These are phyloP conservation scores for Aspergillus hancockii DNA, from an alignment of 495 filamentous ascomycete species.

Conservation along the genomic window DNA sequence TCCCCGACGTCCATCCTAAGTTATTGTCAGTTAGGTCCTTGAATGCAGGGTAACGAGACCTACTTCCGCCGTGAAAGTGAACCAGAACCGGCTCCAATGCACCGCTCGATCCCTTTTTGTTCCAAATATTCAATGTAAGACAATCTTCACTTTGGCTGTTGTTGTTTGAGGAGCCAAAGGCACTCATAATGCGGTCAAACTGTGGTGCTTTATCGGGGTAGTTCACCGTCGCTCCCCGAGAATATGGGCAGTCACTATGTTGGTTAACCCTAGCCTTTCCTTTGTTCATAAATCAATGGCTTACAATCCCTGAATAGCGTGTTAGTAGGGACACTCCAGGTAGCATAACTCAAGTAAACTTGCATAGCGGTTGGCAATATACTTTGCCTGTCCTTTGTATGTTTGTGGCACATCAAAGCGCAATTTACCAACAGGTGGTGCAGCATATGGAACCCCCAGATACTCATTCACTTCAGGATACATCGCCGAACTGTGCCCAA, in stretches of 20 bases:
- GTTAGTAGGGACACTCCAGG: neutral
- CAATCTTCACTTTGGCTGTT: constrained; percentile 43
- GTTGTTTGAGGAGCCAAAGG: constrained; percentile 20
- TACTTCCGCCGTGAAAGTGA: constrained; percentile 40
- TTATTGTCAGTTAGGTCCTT: constrained; percentile 1
- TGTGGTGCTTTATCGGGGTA: neutral
- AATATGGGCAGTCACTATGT: neutral
- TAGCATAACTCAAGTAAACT: neutral
- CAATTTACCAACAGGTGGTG: constrained; percentile 23
- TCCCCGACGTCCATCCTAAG: constrained; percentile 29
- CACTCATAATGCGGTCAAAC: constrained; percentile 19
- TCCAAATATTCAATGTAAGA: constrained; percentile 49
- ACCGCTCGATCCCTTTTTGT: constrained; percentile 18
- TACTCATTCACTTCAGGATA: neutral
- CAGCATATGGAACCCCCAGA: constrained; percentile 33
- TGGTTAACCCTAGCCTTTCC: neutral
- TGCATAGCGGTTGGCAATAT: neutral
- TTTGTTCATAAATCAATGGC: neutral
- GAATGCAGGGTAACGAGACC: constrained; percentile 3
- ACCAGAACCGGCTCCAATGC: constrained; percentile 35
- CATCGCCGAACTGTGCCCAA: neutral
- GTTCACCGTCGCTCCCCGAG: neutral
- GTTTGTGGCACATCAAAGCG: constrained; percentile 25
- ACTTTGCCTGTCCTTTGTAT: neutral
- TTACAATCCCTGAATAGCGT: neutral